Conservation (phyloP, 2,329 filamentous ascomycete species). For the Rhynchosporium agropyri region DNA sequence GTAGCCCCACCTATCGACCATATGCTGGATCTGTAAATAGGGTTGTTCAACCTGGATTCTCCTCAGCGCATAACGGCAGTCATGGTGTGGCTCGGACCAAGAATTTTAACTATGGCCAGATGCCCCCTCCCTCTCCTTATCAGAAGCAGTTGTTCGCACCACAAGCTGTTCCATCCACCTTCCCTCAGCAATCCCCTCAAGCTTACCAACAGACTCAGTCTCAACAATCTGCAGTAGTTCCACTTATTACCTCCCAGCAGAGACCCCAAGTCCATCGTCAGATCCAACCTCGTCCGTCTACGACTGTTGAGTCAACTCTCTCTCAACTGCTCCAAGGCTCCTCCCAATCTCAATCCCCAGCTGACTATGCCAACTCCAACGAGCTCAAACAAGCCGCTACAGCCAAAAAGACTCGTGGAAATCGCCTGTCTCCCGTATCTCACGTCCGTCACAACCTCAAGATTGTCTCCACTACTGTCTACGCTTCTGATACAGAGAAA, state of each 20-base stretch:
- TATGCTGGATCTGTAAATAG: too few relatives aligned
- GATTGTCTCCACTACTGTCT: not conserved
- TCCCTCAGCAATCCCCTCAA: too few relatives aligned
- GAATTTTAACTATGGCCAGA: too few relatives aligned
- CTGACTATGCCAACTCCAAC: slow-evolving; percentile 3
- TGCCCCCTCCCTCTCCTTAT: too few relatives aligned
- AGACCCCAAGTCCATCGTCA: not conserved
- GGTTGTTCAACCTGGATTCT: too few relatives aligned
- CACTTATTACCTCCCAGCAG: not conserved
- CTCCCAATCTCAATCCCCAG: not conserved
- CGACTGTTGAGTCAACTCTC: not conserved
- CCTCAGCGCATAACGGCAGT: not conserved
- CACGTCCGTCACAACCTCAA: not conserved
- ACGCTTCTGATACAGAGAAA: not conserved
- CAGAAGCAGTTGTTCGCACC: too few relatives aligned
- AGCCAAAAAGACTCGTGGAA: not conserved
- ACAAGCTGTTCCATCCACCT: too few relatives aligned
- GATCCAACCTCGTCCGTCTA: not conserved
- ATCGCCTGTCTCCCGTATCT: slow-evolving; percentile 1
- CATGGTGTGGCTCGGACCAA: too few relatives aligned
- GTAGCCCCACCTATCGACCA: not conserved
- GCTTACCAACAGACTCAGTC: too few relatives aligned
- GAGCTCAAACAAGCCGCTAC: not conserved
- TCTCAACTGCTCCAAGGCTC: not conserved
- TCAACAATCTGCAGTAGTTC: too few relatives aligned